A percentile compares a stretch with the other conserved stretches of the same genome.
Evolutionary conservation across 2,329 filamentous ascomycete species (phyloP).

Genomic region (Aspergillus fijiensis): DNA sequence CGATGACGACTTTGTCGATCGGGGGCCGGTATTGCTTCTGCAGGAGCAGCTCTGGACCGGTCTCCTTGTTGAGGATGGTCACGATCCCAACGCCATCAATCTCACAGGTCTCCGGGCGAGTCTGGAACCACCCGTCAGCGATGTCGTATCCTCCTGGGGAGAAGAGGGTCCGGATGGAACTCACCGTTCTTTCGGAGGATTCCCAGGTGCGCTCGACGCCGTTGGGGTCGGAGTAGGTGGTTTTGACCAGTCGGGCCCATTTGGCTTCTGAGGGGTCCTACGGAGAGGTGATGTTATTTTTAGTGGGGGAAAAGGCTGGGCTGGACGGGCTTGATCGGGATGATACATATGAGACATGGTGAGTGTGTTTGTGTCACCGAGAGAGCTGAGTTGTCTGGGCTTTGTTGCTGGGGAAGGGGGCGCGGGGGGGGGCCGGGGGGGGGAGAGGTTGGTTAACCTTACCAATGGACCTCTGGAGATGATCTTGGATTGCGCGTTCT

Average conservation of each 20-base stretch:
- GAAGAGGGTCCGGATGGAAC: background rate
- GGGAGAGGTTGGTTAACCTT: constrained; percentile 12
- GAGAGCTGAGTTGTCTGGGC: background rate
- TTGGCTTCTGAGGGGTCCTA: constrained; percentile 41
- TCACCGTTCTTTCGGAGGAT: constrained; percentile 45
- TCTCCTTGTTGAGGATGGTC: constrained; percentile 56
- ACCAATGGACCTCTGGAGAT: constrained; percentile 37
- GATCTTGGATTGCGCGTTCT: constrained; percentile 30
- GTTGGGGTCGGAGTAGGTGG: constrained; percentile 44
- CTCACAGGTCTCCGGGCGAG: constrained; percentile 52
- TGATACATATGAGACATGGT: background rate
- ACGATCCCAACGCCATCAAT: constrained; percentile 61
- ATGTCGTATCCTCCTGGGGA: background rate
- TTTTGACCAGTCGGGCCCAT: constrained; percentile 46
- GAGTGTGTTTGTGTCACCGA: background rate
- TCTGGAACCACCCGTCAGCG: constrained; percentile 28
- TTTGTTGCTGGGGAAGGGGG: background rate
- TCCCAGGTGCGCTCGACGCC: constrained; percentile 47
- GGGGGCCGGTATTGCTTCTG: constrained; percentile 62
- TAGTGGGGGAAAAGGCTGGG: background rate
- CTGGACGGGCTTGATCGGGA: background rate
- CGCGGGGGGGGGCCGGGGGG: background rate
- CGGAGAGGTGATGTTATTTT: background rate
- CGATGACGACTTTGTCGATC: constrained; percentile 58
- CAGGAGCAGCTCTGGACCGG: constrained; percentile 52